Evolutionary conservation across 345 rosid genomes (phyloP), one percentile per base, ranked within the genome.

Genomic region (Populus nigra): DNA sequence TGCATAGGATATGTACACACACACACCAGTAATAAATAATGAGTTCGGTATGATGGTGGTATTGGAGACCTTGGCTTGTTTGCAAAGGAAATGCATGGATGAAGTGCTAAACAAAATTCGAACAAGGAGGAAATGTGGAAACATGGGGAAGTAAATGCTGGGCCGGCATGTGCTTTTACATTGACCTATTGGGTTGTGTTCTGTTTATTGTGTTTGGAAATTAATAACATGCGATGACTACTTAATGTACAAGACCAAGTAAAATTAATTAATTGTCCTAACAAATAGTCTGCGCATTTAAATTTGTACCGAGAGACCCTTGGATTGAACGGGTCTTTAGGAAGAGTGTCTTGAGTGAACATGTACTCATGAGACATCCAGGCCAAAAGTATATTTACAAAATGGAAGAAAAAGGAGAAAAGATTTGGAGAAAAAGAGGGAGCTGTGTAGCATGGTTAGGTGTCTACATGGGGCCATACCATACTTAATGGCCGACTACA

Each of bases 131-230:
- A 63, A 72, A 66, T 61, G 80, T 50, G 77, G 85, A 77, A 78
- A 81, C 85, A 77, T 74, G 80, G 81, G 61, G 77, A 62, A 81
- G 50, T 77, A 63, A 83, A 81, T 83, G 84, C 78, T 33, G 66
- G 78, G 13, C 3, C 63, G 61, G 29, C 76, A 74, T 73, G 71
- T 67, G 29, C 77, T 4, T 25, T 7, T 38, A 43, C 25, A 25
- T 45, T 55, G 41, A 17, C 59, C 22, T 65, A 25, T 76, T 53
- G 71, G 41, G 27, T 2, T 65, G 36, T 45, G 4, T 66, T 69
- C 41, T 39, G 4, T 57, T 38, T 53, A 39, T 9, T 27, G 18
- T 68, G 5, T 16, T 38, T 39, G 53, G 67, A 7, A 36, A 53
- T 67, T 67, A 72, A 65, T 38, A 45, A 68, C 71, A 6, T 43